Base-by-base conservation (phyloP, 1,139 yeast genomes). In the Torulaspora pretoriensis region DNA sequence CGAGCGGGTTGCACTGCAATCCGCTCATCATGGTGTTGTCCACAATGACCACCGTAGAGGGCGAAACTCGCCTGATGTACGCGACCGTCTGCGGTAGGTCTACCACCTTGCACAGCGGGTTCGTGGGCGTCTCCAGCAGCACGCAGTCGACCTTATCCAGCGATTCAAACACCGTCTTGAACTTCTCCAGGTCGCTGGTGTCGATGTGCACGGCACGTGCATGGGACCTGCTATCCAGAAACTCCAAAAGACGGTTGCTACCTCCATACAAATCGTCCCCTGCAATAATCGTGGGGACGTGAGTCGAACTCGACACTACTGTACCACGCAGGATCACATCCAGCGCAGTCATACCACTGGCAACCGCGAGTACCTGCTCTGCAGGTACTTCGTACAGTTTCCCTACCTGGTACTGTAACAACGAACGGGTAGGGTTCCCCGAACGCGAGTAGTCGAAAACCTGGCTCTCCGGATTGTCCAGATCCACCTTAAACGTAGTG, bases 21-120 rank as follows among this genome's bases (percentile, higher is more conserved):
- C 97, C 97, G 13, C 95, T 82, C 90, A 89, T 83, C 97, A 89
- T 89, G 52, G 97, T 89, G 71, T 90, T 89, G 68, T 89, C 97
- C 52, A 89, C 90, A 8, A 87, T 95, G 29, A 88, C 87, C 35
- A 84, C 64, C 40, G 85, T 73, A 37, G 81, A 74, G 12, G 94
- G 89, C 59, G 77, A 83, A 35, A 74, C 73, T 37, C 68, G 63
- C 61, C 87, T 94, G 27, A 90, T 92, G 52, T 77, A 72, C 35
- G 70, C 69, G 29, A 89, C 70, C 46, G 88, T 80, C 26, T 77
- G 67, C 49, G 77, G 79, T 42, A 89, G 80, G 63, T 90, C 95
- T 45, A 87, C 82, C 49, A 89, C 87, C 67, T 88, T 86, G 65
- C 88, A 85, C 55, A 89, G 75, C 17, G 97, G 97, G 65, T 89